phyloP scores from a whole-genome alignment of 2,329 filamentous ascomycete genomes.

The Nectriaceae sp. region DNA sequence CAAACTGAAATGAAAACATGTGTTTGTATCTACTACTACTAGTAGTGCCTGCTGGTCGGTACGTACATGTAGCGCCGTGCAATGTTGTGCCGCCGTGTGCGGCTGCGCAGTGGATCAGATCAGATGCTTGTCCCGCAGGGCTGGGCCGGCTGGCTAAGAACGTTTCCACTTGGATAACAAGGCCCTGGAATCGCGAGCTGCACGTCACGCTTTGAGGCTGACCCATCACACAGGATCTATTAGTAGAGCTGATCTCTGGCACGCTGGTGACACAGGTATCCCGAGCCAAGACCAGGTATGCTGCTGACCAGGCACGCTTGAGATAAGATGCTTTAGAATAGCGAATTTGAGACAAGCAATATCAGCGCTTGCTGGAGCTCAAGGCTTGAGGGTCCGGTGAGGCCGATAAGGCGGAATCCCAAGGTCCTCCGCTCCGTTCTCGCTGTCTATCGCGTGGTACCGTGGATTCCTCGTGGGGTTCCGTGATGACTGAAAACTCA shows the following conservation, averaged over 20 bases:
- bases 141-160: neutral
- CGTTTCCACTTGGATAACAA: neutral
- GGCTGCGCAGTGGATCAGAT: neutral
- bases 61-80: neutral
- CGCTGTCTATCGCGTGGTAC: no score
- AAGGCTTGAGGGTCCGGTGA: neutral
- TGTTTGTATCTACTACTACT: no score
- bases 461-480: neutral
- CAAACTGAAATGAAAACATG: neutral
- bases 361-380: neutral
- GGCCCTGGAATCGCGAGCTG: neutral
- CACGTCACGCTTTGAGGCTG: conserved; percentile 11
- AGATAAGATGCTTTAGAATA: no score
- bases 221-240: conserved; percentile 3
- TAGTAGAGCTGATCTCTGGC: conserved; percentile 1
- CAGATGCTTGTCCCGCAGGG: neutral
- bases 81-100: neutral
- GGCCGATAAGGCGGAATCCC: neutral
- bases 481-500: conserved; percentile 5
- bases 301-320: no score
- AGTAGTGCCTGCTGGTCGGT: conserved; percentile 11
- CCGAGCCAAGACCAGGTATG: no score
- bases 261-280: neutral
- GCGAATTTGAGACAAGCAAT: no score
- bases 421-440: neutral